phyloP scores from a whole-genome alignment of 768 basidiomycete species.

The Russula brevipes region DNA sequence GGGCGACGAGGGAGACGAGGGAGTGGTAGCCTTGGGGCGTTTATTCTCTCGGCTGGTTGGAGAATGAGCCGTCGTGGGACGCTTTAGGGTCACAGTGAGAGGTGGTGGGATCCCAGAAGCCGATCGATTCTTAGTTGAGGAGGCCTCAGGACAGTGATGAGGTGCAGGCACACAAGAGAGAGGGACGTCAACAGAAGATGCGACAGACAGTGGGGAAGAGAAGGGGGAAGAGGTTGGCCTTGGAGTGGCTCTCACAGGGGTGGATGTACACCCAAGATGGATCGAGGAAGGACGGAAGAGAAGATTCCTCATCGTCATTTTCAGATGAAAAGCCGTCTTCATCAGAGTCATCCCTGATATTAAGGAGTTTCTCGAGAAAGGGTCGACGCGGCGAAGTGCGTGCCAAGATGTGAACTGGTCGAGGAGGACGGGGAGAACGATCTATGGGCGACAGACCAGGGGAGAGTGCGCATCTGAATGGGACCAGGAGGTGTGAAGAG shows the following conservation, averaged over 20 bases:
- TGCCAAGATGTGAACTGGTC: not conserved
- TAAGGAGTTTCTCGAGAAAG: slow-evolving; percentile 16
- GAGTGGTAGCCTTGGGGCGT: not conserved
- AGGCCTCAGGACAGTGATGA: not conserved
- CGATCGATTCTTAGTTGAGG: not conserved
- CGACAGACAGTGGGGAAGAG: slow-evolving; percentile 17
- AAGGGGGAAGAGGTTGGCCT: slow-evolving; percentile 17
- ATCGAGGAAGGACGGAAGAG: slow-evolving; percentile 7
- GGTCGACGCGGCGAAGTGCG: slow-evolving; percentile 8
- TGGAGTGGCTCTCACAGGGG: slow-evolving; percentile 19
- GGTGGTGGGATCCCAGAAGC: not conserved
- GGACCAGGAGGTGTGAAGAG: slow-evolving; percentile 22
- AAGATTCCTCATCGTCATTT: slow-evolving; percentile 16
- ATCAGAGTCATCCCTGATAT: slow-evolving; percentile 19
- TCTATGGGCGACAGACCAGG: slow-evolving; percentile 23
- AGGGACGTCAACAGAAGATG: slow-evolving; percentile 20
- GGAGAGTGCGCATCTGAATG: slow-evolving; percentile 3
- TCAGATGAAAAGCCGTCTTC: not conserved
- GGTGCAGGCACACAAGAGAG: slow-evolving; percentile 12
- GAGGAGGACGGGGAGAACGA: slow-evolving; percentile 14
- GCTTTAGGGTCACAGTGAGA: slow-evolving; percentile 3
- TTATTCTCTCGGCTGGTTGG: not conserved
- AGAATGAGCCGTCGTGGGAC: not conserved
- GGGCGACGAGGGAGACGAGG: not conserved
- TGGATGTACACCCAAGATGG: slow-evolving; percentile 20